Evolutionary conservation across 2,329 filamentous ascomycete genomes (phyloP), one percentile per base, ranked within the genome.

Genomic region (Ophiocordyceps camponoti-rufipedis): DNA sequence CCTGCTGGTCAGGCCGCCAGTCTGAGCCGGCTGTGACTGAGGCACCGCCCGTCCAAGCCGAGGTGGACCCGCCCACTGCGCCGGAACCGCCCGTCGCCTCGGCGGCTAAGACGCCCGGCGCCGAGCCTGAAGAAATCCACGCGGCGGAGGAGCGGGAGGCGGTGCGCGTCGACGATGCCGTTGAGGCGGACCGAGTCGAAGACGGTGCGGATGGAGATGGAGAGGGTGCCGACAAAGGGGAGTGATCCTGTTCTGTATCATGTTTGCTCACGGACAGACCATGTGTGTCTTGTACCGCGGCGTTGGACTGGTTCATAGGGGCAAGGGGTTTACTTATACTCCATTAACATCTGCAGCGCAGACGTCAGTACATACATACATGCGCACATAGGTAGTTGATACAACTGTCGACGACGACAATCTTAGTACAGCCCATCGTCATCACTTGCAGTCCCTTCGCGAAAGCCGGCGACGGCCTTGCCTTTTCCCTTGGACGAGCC

Each of bases 391-490:
- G 13, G 12, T 23, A 23, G 23, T 23, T 23, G 23, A 5, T 23
- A 23, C 23, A 23, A 23, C 23, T 23, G 23, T 23, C 23, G 23
- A 23, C 23, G 23, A 23, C 23, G 23, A 23, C 23, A 23, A 23
- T 14, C 38, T 58, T 62, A 76, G 45, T 78, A 78, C 55, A 78
- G 52, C 10, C 64, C 72, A 43, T 77, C 73, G 44, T 78, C 73
- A 48, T 72, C 74, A 50, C 69, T 72, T 16, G 65, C 71, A n/a
- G 63, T 69, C 18, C 67, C 66, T n/a, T 73, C 65, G 52, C 68
- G 64, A 50, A 77, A 74, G 31, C 62, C 61, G 48, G 66, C 67
- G 14, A 68, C 61, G 3, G 66, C 73, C 54, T 75, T 78, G 1
- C 68, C 74, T 56, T 78, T 78, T 8, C 71, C 71, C 53, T 75